Conservation (phyloP, 1,284 basidiomycete species). For the Microbotryum silenes-acaulis region DNA sequence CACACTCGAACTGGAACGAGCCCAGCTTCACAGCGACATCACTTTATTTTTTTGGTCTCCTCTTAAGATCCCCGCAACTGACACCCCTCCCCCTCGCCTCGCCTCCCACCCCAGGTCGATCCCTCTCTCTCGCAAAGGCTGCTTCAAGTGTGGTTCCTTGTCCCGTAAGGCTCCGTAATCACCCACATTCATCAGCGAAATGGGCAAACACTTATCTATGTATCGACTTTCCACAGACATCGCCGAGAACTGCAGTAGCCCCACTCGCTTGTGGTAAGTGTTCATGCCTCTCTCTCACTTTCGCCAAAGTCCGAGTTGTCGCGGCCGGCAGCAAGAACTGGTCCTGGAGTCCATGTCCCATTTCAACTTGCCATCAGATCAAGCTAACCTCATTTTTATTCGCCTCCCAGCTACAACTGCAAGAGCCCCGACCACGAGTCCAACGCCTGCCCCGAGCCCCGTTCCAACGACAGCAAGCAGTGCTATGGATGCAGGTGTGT, state of each 20-base stretch:
- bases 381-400: too few relatives aligned
- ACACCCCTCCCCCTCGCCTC: too few relatives aligned
- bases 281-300: background rate
- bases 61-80: too few relatives aligned
- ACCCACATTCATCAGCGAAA: too few relatives aligned
- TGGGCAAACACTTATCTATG: too few relatives aligned
- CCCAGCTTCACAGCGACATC: too few relatives aligned
- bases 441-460: constrained; percentile 71
- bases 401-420: constrained; percentile 60
- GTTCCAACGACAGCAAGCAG: constrained; percentile 64
- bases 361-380: too few relatives aligned
- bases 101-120: too few relatives aligned
- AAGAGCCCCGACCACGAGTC: constrained; percentile 82
- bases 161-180: constrained; percentile 12
- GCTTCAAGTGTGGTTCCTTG: constrained; percentile 53
- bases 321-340: too few relatives aligned
- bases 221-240: constrained; percentile 50
- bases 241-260: constrained; percentile 78
- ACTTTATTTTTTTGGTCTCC: too few relatives aligned
- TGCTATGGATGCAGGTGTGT: constrained; percentile 57
- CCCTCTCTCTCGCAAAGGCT: constrained; percentile 60
- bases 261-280: constrained; percentile 60
- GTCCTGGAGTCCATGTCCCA: too few relatives aligned
- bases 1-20: too few relatives aligned
- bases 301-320: background rate